Evolutionary conservation across 2,329 filamentous ascomycete species (phyloP), one percentile per base, ranked within the genome.

Genomic region (Geosmithia putterillii): DNA sequence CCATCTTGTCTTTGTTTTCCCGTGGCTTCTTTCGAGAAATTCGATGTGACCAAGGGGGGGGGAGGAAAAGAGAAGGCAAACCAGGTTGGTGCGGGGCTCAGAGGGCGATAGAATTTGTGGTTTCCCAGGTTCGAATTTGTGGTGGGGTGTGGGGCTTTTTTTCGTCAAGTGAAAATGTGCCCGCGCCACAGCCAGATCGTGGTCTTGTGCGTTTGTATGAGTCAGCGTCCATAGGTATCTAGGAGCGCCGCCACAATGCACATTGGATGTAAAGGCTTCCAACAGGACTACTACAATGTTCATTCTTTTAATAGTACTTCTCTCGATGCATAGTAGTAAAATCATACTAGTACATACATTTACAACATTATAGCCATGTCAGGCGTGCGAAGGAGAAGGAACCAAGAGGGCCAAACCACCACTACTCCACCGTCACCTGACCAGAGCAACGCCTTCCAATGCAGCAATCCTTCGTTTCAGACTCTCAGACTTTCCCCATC

Each of bases 111-210:
- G 48, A 50, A 48, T 51, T 51, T 49, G 28, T 32, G 48, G 48
- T 45, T 40, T 42, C 41, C 45, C 25, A 50, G 48, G 48, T 54
- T 32, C 52, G 58, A 64, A 63, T 59, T 65, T 65, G 61, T 64
- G 62, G 62, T 64, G 62, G 62, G 61, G 62, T 62, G 62, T 46
- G 44, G 44, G 44, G 44, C 44, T 22, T 9, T 7, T 32, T 32
- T 9, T 32, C 28, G 6, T 32, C 15, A 51, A 54, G 52, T 54
- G 55, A 59, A 57, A 52, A 51, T 42, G 46, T 47, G 20, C 56
- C 56, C 57, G 55, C 57, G 50, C 37, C 42, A 41, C 42, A n/a
- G 4, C 7, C 28, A 32, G 15, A 9, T 32, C 15, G 22, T 34
- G 9, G 10, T 23, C 38, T 32, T 32, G 28, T 32, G 28, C 10